Base-by-base conservation (phyloP, 768 basidiomycete species). In the Lactarius akahatsu region DNA sequence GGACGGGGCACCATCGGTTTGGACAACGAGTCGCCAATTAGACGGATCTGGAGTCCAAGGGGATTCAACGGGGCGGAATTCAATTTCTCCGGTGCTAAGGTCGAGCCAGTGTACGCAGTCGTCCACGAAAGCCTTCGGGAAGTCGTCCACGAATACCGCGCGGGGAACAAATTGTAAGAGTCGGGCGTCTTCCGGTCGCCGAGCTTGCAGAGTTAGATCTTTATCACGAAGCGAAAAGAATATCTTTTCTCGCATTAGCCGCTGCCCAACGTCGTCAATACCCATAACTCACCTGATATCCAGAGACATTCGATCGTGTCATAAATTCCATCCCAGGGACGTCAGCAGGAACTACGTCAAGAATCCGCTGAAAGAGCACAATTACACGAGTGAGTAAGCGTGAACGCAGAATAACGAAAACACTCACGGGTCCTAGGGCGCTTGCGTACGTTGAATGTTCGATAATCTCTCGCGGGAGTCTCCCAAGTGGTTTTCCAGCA, bases 121-220 rank as follows among this genome's bases (percentile, higher is more conserved):
- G 11, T 50, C 23, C 23, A 50, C 23, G 23, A 50, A 50, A 5
- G 47, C 11, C 47, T 26, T 57, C 4, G 79, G 79, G 7, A 79
- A 65, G 65, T 79, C 78, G 16, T 61, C 65, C 5, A 28, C 45
- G 28, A 81, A 69, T 34, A 69, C 57, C 3, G 52, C 26, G 40
- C 72, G 72, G 10, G 79, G 80, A 66, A 82, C 72, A 5, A 79
- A 66, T 61, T 82, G 59, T 26, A 61, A 41, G 23, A 34, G n/a
- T n/a, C n/a, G n/a, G n/a, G n/a, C n/a, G n/a, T n/a, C n/a, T 34
- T 34, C 32, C 32, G 8, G 32, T 34, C 1, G 23, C 18, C 30
- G 43, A 40, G 64, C 64, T 26, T 41, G 57, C 5, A 65, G 32
- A 18, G 15, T 26, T 2, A 47, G 11, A 28, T 41, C 28, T 23